These are phyloP conservation scores for Blepharisma stoltei DNA, from an alignment of 73 alveolate species.

Conservation along the genomic window DNA sequence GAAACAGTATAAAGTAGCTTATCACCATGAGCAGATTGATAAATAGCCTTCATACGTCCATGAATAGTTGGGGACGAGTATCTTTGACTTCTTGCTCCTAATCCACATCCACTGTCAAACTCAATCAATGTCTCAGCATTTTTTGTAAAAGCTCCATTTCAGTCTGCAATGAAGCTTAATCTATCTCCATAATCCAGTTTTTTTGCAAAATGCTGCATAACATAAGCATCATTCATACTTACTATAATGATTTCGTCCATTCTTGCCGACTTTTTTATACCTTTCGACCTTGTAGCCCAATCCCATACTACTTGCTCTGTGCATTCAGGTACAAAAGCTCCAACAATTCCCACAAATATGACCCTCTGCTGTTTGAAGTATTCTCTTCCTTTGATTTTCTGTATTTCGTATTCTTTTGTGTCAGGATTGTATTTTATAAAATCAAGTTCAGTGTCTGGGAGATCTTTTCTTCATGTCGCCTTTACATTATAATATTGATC, in stretches of 20 bases:
- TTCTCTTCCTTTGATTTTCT: neutral
- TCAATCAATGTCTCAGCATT: neutral
- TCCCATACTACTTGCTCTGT: slow-evolving; percentile 9
- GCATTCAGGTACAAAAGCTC: slow-evolving; percentile 30
- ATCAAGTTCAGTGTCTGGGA: neutral
- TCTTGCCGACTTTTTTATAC: neutral
- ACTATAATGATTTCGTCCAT: neutral
- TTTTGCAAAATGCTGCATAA: slow-evolving; percentile 11
- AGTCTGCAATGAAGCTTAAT: neutral
- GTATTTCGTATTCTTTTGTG: neutral
- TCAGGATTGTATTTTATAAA: neutral
- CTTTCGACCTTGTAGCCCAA: neutral
- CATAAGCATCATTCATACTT: slow-evolving; percentile 3
- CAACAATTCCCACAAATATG: slow-evolving; percentile 3
- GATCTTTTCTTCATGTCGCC: neutral
- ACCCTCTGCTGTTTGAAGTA: neutral
- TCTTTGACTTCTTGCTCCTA: slow-evolving; percentile 15
- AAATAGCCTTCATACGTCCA: neutral
- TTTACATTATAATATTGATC: too few relatives aligned
- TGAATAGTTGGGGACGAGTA: neutral
- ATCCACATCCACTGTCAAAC: neutral
- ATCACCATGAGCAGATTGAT: neutral
- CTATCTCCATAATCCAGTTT: neutral
- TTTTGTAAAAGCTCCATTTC: slow-evolving; percentile 1
- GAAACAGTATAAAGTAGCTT: too few relatives aligned